Evolutionary conservation across 495 filamentous ascomycete genomes (phyloP), one percentile per base, ranked within the genome.

Genomic region (Lentithecium fluviatile): DNA sequence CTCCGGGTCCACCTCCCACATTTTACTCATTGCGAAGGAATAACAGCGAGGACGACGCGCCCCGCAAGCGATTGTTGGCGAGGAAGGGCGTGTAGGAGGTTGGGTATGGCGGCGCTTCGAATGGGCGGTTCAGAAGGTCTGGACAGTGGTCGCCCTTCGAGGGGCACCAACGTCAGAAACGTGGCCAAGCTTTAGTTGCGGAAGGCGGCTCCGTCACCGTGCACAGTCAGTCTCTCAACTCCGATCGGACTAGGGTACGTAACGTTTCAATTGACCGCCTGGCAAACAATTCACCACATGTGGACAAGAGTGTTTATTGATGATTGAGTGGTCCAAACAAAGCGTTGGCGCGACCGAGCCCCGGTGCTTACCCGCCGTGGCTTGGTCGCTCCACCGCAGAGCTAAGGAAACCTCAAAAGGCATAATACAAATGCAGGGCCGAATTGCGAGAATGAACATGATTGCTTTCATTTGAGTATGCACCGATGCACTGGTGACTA

Each of bases 1-100:
- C 78, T 96, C 92, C 19, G 93, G 92, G 76, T 97, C 93, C 62
- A 97, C 91, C 74, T 97, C 93, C 93, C 93, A 97, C 89, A 95
- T 92, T 70, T 82, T 83, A 64, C 61, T 69, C 72, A 73, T 74
- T 12, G 37, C 70, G 45, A 38, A 13, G 10, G 34, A 52, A 17
- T 34, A 17, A 3, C 2, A 34, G 13, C 19, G 24, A 34, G 20
- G n/a, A 21, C 32, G 32, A 37, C 46, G n/a, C n/a, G 23, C 47
- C 47, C 36, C 21, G 21, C 13, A 42, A 43, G 29, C 29, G 29
- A 4, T 10, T 32, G 29, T 10, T 10, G 29, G 10, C 29, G 29
- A 32, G 29, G 29, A 32, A 32, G 29, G 10, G n/a, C n/a, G n/a
- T n/a, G n/a, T n/a, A n/a, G n/a, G 29, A 3, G 29, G 29, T 32